Conservation (phyloP, 768 basidiomycete genomes). For the Pleurotus eryngii region DNA sequence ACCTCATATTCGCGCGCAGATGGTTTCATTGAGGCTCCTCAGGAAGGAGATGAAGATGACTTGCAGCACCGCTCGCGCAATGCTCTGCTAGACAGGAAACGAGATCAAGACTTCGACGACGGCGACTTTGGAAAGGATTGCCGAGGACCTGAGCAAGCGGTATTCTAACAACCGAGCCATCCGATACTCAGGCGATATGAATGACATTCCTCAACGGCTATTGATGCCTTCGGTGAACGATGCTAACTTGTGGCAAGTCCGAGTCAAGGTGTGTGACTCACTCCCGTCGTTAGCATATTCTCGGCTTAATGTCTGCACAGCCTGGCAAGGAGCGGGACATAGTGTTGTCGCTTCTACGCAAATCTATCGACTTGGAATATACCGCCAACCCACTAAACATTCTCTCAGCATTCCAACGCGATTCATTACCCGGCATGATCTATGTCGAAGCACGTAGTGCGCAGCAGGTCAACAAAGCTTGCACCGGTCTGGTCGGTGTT, state of each 20-base stretch:
- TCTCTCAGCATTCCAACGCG: conserved; percentile 91
- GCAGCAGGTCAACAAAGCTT: conserved; percentile 80
- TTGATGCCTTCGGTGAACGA: conserved; percentile 98
- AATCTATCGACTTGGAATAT: conserved; percentile 82
- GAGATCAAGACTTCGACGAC: conserved; percentile 72
- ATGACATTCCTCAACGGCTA: conserved; percentile 86
- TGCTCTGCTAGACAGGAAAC: conserved; percentile 60
- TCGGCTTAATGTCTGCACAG: conserved; percentile 33
- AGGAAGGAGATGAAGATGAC: conserved; percentile 65
- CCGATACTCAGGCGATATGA: conserved; percentile 88
- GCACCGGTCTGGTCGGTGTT: conserved; percentile 89
- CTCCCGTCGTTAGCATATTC: not conserved
- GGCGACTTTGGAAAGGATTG: conserved; percentile 82
- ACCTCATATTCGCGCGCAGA: conserved; percentile 34
- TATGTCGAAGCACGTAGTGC: conserved; percentile 93
- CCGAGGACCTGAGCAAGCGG: conserved; percentile 74
- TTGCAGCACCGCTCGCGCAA: conserved; percentile 37
- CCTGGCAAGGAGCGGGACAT: conserved; percentile 90
- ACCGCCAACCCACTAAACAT: conserved; percentile 78
- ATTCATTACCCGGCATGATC: conserved; percentile 92
- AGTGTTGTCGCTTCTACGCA: conserved; percentile 92
- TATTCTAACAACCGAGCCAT: conserved; percentile 60
- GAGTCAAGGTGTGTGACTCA: conserved; percentile 69
- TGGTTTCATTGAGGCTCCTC: conserved; percentile 66
- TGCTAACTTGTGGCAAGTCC: conserved; percentile 92